Percentiles rank a stretch among this genome's conserved stretches.
Evolutionary conservation across 2,329 filamentous ascomycete genomes (phyloP).

Genomic region (Davidsoniella eucalypti): DNA sequence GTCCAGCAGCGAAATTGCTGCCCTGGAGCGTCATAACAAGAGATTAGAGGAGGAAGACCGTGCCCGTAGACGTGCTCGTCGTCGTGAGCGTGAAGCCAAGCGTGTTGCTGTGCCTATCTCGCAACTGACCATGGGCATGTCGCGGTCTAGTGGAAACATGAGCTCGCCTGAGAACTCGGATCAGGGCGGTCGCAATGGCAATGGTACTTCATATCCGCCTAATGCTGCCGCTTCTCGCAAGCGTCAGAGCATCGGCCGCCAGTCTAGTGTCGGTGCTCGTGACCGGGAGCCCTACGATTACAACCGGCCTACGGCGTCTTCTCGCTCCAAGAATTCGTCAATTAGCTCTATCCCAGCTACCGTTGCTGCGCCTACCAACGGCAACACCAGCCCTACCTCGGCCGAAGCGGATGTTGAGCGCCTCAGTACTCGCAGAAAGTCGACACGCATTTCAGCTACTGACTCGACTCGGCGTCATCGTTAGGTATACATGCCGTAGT

Average conservation of each 20-base stretch:
- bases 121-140: slow-evolving; percentile 21
- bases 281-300: slow-evolving; percentile 7
- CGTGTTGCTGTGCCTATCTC: slow-evolving; percentile 37
- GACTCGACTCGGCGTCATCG: slow-evolving; percentile 11
- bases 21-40: slow-evolving; percentile 52
- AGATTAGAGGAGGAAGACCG: slow-evolving; percentile 36
- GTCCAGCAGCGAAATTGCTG: slow-evolving; percentile 62
- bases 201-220: slow-evolving; percentile 6
- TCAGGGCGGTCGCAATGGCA: background rate
- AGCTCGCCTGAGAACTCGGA: slow-evolving; percentile 8
- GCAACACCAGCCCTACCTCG: slow-evolving; percentile 8
- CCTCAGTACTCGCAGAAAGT: slow-evolving; percentile 1
- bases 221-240: slow-evolving; percentile 9
- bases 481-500: slow-evolving; percentile 6
- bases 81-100: slow-evolving; percentile 23
- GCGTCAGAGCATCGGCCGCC: slow-evolving; percentile 1
- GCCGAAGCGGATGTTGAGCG: slow-evolving; percentile 6
- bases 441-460: background rate
- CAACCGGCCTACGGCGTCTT: background rate
- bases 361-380: slow-evolving; percentile 4
- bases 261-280: slow-evolving; percentile 10
- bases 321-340: slow-evolving; percentile 7
- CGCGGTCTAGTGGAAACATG: background rate
- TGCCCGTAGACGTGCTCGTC: slow-evolving; percentile 17
- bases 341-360: slow-evolving; percentile 1